These are phyloP conservation scores for Penicillium crystallinum DNA, from an alignment of 495 filamentous ascomycete genomes.

Conservation along the genomic window DNA sequence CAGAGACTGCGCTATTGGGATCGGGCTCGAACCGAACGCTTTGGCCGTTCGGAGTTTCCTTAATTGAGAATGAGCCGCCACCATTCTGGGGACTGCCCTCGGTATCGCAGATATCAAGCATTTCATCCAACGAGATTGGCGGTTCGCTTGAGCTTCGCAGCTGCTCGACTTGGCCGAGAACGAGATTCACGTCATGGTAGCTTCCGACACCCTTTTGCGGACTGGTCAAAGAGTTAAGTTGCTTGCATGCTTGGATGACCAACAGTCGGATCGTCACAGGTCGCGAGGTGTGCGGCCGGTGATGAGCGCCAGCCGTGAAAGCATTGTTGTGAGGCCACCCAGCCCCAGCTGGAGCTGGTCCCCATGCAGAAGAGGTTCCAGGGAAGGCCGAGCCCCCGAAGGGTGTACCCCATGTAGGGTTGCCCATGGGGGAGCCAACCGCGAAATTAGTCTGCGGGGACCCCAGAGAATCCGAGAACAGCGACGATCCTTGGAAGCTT, in stretches of 20 bases:
- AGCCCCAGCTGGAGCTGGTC: slow-evolving; percentile 26
- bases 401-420: slow-evolving; percentile 36
- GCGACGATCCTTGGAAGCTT: slow-evolving; percentile 43
- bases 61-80: slow-evolving; percentile 73
- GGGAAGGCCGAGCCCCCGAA: slow-evolving; percentile 42
- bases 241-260: slow-evolving; percentile 56
- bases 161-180: slow-evolving; percentile 62
- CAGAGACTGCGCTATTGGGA: slow-evolving; percentile 35
- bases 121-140: slow-evolving; percentile 59
- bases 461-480: slow-evolving; percentile 49
- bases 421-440: slow-evolving; percentile 30
- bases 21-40: slow-evolving; percentile 62
- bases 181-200: slow-evolving; percentile 61
- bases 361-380: slow-evolving; percentile 22
- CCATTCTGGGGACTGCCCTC: slow-evolving; percentile 84
- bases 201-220: slow-evolving; percentile 34
- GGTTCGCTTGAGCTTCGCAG: slow-evolving; percentile 52
- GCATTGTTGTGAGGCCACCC: slow-evolving; percentile 47
- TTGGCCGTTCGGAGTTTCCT: slow-evolving; percentile 44
- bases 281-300: slow-evolving; percentile 46
- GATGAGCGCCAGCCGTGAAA: slow-evolving; percentile 43
- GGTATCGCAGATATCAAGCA: slow-evolving; percentile 88
- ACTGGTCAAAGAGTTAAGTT: slow-evolving; percentile 40
- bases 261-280: slow-evolving; percentile 53
- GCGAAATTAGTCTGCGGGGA: slow-evolving; percentile 33